Percentiles rank a stretch among this genome's conserved stretches.
Conservation (phyloP, 2,329 filamentous ascomycete genomes). For the Neocatenulostroma microsporum region DNA sequence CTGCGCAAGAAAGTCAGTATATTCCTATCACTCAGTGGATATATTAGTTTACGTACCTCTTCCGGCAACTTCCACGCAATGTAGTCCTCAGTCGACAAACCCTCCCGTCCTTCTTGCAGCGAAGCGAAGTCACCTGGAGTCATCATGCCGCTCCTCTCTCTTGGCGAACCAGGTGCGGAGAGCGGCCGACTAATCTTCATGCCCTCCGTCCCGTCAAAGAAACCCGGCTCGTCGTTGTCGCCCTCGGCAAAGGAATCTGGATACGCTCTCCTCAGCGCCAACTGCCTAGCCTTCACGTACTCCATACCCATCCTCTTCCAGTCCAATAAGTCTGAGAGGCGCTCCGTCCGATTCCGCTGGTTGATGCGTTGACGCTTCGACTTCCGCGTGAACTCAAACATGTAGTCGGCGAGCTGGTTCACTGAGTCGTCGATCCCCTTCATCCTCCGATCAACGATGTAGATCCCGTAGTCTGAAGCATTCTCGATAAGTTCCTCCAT, state of each 20-base stretch:
- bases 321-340: conserved; percentile 87
- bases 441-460: conserved; percentile 90
- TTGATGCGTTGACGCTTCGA: conserved; percentile 96
- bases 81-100: conserved; percentile 91
- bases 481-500: conserved; percentile 99
- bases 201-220: conserved; percentile 85
- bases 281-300: conserved; percentile 92
- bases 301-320: conserved; percentile 99
- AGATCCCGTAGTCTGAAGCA: conserved; percentile 95
- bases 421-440: conserved; percentile 97
- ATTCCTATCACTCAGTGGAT: neutral
- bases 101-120: conserved; percentile 87
- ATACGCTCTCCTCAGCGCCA: conserved; percentile 86
- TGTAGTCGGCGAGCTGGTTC: conserved; percentile 83
- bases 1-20: conserved; percentile 11
- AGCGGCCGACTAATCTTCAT: conserved; percentile 93
- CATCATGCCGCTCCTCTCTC: conserved; percentile 94
- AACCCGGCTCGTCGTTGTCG: conserved; percentile 70
- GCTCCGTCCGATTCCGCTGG: conserved; percentile 93
- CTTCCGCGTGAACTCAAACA: conserved; percentile 92
- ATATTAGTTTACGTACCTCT: conserved; percentile 54
- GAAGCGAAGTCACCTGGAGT: conserved; percentile 97
- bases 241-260: conserved; percentile 70
- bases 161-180: conserved; percentile 86
- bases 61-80: conserved; percentile 92